These are phyloP conservation scores for Chrysoporthe deuterocubensis DNA, from an alignment of 2,329 filamentous ascomycete genomes.

Conservation along the genomic window DNA sequence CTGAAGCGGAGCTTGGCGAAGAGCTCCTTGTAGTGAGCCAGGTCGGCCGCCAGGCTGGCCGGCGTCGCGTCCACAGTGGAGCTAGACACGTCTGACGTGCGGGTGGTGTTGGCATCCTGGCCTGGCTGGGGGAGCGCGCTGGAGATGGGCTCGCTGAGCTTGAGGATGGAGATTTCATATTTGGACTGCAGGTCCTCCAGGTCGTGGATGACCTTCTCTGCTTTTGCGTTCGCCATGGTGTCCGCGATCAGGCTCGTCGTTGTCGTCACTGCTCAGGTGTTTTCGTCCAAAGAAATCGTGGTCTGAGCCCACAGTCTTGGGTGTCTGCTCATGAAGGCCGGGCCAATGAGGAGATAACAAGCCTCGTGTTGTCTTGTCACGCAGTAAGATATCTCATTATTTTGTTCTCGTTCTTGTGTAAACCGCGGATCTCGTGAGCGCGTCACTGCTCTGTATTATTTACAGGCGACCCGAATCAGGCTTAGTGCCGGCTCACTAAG, in stretches of 20 bases:
- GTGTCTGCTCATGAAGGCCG: background rate
- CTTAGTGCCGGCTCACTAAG: background rate
- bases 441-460: background rate
- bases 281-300: background rate
- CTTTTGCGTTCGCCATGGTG: conserved; percentile 38
- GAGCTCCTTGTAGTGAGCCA: conserved; percentile 89
- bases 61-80: conserved; percentile 71
- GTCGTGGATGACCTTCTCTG: conserved; percentile 49
- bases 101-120: conserved; percentile 44
- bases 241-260: background rate
- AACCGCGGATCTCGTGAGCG: background rate
- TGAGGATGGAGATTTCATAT: conserved; percentile 73
- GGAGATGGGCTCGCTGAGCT: conserved; percentile 75
- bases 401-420: background rate
- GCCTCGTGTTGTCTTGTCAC: background rate
- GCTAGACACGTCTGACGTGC: conserved; percentile 74
- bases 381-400: background rate
- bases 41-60: conserved; percentile 77
- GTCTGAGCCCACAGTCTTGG: background rate
- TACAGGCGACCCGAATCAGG: background rate
- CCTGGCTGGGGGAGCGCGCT: conserved; percentile 49
- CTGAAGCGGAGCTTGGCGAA: conserved; percentile 97
- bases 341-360: background rate
- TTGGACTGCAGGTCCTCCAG: conserved; percentile 59
- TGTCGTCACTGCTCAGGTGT: background rate